phyloP scores from a whole-genome alignment of 1,284 basidiomycete species.

The Volvariella volvacea region DNA sequence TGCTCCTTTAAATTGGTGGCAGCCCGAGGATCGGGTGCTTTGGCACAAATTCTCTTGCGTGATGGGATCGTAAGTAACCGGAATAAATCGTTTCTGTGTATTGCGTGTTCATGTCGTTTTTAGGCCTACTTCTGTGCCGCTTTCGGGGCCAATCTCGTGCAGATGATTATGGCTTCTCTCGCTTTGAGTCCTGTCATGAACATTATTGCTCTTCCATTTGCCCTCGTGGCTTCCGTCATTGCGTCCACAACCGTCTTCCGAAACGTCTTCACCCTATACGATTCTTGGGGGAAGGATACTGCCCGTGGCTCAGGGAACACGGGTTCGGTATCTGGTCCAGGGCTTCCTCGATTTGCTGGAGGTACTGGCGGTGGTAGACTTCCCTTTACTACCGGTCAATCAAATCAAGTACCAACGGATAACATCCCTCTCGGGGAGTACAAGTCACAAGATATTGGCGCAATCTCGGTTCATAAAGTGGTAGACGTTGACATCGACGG shows the following conservation, averaged over 20 bases:
- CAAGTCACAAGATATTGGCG: conserved; percentile 12
- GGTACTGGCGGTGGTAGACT: no score
- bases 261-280: conserved; percentile 24
- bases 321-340: no score
- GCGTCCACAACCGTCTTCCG: conserved; percentile 26
- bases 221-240: conserved; percentile 26
- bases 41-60: conserved; percentile 20
- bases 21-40: conserved; percentile 15
- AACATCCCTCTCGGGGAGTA: conserved; percentile 19
- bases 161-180: conserved; percentile 22
- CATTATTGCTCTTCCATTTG: conserved; percentile 24
- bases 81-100: neutral
- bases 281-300: conserved; percentile 14
- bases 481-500: conserved; percentile 14
- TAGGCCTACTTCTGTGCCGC: conserved; percentile 24
- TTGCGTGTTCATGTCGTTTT: neutral
- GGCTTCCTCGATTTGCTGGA: no score
- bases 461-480: conserved; percentile 17
- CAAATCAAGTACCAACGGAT: conserved; percentile 9
- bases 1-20: conserved; percentile 17
- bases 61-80: conserved; percentile 22
- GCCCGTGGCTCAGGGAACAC: neutral
- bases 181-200: conserved; percentile 27
- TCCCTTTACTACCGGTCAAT: no score
- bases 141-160: conserved; percentile 24